Evolutionary conservation across 2,329 filamentous ascomycete species (phyloP).

Genomic region (Colletotrichum viniferum): DNA sequence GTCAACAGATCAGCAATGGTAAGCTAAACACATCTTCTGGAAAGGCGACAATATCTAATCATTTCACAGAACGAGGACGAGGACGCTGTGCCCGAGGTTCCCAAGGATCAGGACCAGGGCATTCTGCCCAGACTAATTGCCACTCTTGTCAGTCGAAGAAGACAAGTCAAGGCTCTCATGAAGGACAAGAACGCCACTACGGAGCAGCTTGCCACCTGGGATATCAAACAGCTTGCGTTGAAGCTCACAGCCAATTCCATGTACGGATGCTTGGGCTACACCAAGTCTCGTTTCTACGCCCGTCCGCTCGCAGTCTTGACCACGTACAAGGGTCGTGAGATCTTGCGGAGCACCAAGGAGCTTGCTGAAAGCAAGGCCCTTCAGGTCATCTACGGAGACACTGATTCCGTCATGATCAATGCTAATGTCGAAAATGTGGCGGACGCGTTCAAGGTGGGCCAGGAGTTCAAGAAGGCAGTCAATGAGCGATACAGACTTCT

Average conservation of each 20-base stretch:
- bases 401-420: conserved; percentile 99
- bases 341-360: conserved; percentile 93
- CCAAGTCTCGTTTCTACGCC: conserved; percentile 96
- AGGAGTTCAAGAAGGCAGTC: conserved; percentile 93
- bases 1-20: conserved; percentile 79
- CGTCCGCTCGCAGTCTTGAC: conserved; percentile 93
- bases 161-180: conserved; percentile 96
- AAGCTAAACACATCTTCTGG: conserved; percentile 38
- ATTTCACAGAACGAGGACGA: conserved; percentile 68
- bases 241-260: conserved; percentile 99
- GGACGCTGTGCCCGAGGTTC: conserved; percentile 87
- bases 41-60: conserved; percentile 29
- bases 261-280: conserved; percentile 98
- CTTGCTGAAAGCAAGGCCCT: conserved; percentile 89
- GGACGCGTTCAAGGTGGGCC: conserved; percentile 88
- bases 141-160: conserved; percentile 85
- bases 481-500: conserved; percentile 92
- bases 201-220: conserved; percentile 92
- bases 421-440: conserved; percentile 94
- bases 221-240: conserved; percentile 95
- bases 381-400: conserved; percentile 98
- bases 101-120: conserved; percentile 76
- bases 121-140: conserved; percentile 91
- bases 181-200: conserved; percentile 86
- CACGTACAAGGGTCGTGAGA: conserved; percentile 96